phyloP scores from a whole-genome alignment of 2,329 filamentous ascomycete species.

The Tolypocladium capitatum region DNA sequence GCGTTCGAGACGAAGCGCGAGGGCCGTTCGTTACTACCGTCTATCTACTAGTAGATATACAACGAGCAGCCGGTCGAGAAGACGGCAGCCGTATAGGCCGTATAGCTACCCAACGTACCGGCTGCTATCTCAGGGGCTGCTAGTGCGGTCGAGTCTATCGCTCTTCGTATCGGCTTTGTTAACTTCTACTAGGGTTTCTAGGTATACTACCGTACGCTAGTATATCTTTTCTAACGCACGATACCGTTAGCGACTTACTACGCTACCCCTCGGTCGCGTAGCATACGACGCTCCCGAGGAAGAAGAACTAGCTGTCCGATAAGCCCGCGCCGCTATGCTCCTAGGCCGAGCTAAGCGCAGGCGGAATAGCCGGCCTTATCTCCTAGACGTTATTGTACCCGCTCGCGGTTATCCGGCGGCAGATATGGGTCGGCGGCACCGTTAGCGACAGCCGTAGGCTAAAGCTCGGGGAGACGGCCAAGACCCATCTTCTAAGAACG shows the following conservation, averaged over 20 bases:
- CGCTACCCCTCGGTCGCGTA: slow-evolving; percentile 52
- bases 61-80: slow-evolving; percentile 47
- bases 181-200: slow-evolving; percentile 96
- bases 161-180: slow-evolving; percentile 53
- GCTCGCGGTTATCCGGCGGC: slow-evolving; percentile 76
- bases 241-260: slow-evolving; percentile 74
- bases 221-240: slow-evolving; percentile 89
- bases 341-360: slow-evolving; percentile 76
- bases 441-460: slow-evolving; percentile 79
- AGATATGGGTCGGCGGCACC: slow-evolving; percentile 94
- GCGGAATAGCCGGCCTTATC: slow-evolving; percentile 75
- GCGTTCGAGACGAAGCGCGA: slow-evolving; percentile 84
- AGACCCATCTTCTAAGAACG: slow-evolving; percentile 61
- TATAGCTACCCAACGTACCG: slow-evolving; percentile 15
- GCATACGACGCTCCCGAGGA: slow-evolving; percentile 63
- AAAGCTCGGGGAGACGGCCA: slow-evolving; percentile 64
- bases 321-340: slow-evolving; percentile 64
- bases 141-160: slow-evolving; percentile 29
- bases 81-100: slow-evolving; percentile 12
- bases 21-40: slow-evolving; percentile 53
- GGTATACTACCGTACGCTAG: slow-evolving; percentile 97
- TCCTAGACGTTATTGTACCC: slow-evolving; percentile 91
- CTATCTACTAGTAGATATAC: slow-evolving; percentile 80
- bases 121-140: slow-evolving; percentile 26
- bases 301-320: slow-evolving; percentile 35